phyloP scores from a whole-genome alignment of 208 protist species.

The Trypanosoma boissoni region DNA sequence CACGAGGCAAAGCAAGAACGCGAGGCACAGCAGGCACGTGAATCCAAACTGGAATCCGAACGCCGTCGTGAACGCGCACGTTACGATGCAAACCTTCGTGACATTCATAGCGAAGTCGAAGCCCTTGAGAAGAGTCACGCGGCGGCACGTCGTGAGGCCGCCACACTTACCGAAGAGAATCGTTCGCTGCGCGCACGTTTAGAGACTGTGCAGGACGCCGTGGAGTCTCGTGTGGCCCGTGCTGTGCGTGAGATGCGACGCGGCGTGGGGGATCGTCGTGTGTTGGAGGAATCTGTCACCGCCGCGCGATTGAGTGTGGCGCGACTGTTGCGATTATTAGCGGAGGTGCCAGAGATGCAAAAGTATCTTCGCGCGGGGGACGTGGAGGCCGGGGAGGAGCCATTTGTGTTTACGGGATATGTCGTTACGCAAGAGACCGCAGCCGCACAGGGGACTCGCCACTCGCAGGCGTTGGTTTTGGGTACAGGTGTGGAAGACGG shows the following conservation, averaged over 20 bases:
- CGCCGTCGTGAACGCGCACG: conserved; percentile 6
- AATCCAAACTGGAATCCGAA: conserved; percentile 1
- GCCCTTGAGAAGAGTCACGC: conserved; percentile 17
- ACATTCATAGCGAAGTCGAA: conserved; percentile 21
- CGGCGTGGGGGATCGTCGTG: conserved; percentile 24
- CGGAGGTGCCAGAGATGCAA: conserved; percentile 61
- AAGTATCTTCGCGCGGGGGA: conserved; percentile 52
- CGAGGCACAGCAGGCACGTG: not conserved
- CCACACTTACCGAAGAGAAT: conserved; percentile 19
- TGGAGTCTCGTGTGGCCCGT: conserved; percentile 18
- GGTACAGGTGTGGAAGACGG: conserved; percentile 79
- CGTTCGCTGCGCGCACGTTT: conserved; percentile 16
- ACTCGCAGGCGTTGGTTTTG: not conserved
- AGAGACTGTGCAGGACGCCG: conserved; percentile 15
- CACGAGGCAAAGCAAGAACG: not conserved
- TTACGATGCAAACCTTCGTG: conserved; percentile 17
- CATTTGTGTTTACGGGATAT: conserved; percentile 75
- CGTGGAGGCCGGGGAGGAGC: conserved; percentile 38
- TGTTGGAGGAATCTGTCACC: conserved; percentile 53
- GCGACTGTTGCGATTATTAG: conserved; percentile 68
- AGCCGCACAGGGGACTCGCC: not conserved
- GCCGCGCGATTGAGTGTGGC: conserved; percentile 64
- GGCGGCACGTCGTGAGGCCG: conserved; percentile 11
- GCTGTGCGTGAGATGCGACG: conserved; percentile 13
- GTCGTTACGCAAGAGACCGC: conserved; percentile 18